phyloP scores from a whole-genome alignment of 2,329 filamentous ascomycete genomes.

The Epichloe uncinata region DNA sequence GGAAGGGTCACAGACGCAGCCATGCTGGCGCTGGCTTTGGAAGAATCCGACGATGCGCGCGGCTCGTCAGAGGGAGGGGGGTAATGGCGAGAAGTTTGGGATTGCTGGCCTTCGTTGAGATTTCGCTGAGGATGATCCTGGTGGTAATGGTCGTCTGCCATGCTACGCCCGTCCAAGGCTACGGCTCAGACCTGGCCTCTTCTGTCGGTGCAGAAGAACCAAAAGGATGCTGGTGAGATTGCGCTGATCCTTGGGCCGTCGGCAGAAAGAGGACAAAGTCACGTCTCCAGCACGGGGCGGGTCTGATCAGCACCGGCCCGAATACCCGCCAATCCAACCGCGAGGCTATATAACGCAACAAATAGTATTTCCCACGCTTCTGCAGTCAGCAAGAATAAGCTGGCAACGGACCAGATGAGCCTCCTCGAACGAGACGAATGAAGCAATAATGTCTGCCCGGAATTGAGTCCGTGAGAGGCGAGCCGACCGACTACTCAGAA shows the following conservation, averaged over 20 bases:
- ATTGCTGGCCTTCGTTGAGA: slow-evolving; percentile 21
- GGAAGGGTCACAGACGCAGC: slow-evolving; percentile 33
- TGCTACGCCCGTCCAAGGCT: slow-evolving; percentile 17
- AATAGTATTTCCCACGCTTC: neutral
- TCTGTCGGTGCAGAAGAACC: slow-evolving; percentile 12
- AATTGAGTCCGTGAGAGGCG: neutral
- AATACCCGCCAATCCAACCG: neutral
- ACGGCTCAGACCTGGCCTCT: slow-evolving; percentile 14
- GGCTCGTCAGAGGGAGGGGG: slow-evolving; percentile 9
- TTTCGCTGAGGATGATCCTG: slow-evolving; percentile 23
- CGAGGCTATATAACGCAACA: neutral
- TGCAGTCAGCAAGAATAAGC: neutral
- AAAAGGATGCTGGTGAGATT: slow-evolving; percentile 2
- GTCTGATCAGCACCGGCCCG: neutral
- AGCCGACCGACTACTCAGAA: neutral
- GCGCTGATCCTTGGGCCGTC: neutral
- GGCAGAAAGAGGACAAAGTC: neutral
- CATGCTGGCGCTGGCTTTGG: slow-evolving; percentile 23
- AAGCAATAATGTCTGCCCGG: neutral
- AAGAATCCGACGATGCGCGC: slow-evolving; percentile 5
- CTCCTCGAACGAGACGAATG: neutral
- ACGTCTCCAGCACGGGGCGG: neutral
- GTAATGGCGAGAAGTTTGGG: slow-evolving; percentile 4
- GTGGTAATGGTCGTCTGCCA: slow-evolving; percentile 26
- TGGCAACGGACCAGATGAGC: neutral